phyloP scores from a whole-genome alignment of 2,329 filamentous ascomycete genomes.

The Penicillium sp. region DNA sequence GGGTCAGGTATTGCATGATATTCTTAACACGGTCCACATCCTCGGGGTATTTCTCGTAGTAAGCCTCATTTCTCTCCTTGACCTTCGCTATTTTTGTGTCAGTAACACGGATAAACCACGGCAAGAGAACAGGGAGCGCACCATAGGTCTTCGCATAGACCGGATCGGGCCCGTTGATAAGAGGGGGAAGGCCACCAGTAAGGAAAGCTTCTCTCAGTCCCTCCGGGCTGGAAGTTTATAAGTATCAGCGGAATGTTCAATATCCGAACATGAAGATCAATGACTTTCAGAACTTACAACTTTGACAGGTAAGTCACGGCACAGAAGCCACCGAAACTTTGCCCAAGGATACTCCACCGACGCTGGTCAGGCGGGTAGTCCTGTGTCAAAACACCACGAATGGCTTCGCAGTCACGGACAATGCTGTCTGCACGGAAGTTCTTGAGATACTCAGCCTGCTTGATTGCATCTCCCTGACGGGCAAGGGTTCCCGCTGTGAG shows the following conservation, averaged over 20 bases:
- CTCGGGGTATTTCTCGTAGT: slow-evolving; percentile 82
- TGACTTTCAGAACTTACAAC: slow-evolving; percentile 44
- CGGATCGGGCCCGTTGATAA: slow-evolving; percentile 68
- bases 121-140: slow-evolving; percentile 20
- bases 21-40: slow-evolving; percentile 67
- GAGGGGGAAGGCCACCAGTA: slow-evolving; percentile 77
- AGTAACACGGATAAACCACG: slow-evolving; percentile 1
- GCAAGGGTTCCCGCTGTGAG: slow-evolving; percentile 71
- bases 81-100: slow-evolving; percentile 53
- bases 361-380: slow-evolving; percentile 67
- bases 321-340: slow-evolving; percentile 91
- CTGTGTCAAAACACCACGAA: slow-evolving; percentile 70
- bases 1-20: slow-evolving; percentile 63
- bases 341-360: slow-evolving; percentile 83
- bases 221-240: slow-evolving; percentile 53
- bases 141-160: slow-evolving; percentile 71
- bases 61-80: slow-evolving; percentile 68
- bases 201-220: slow-evolving; percentile 79
- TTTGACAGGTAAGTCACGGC: slow-evolving; percentile 79
- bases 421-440: slow-evolving; percentile 87
- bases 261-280: background rate
- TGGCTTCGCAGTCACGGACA: slow-evolving; percentile 82
- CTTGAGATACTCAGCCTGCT: slow-evolving; percentile 77
- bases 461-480: slow-evolving; percentile 59
- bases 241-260: background rate